These are phyloP conservation scores for Musa schizocarpa DNA, from an alignment of 176 grass and related monocot species.

Conservation along the genomic window DNA sequence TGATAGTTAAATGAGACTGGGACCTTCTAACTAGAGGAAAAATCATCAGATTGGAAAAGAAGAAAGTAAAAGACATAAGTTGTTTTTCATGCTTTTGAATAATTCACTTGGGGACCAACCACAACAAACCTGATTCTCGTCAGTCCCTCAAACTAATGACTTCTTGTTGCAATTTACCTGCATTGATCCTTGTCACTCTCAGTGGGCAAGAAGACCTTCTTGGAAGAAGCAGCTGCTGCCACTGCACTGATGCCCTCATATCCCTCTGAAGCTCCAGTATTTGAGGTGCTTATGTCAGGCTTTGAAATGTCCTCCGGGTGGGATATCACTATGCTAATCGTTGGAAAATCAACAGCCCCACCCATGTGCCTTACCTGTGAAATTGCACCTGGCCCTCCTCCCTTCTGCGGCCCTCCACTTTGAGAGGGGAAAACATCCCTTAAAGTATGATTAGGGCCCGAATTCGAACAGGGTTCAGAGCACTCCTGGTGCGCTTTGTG, in stretches of 20 bases:
- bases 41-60: too few relatives aligned
- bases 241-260: slow-evolving; percentile 15
- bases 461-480: slow-evolving; percentile 14
- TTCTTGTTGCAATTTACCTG: slow-evolving; percentile 40
- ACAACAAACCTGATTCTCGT: background rate
- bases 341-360: slow-evolving; percentile 17
- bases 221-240: slow-evolving; percentile 12
- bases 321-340: slow-evolving; percentile 63
- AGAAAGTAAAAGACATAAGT: too few relatives aligned
- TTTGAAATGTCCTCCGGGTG: slow-evolving; percentile 42
- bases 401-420: slow-evolving; percentile 26
- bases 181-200: slow-evolving; percentile 78
- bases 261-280: background rate
- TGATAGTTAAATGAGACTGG: too few relatives aligned
- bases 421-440: slow-evolving; percentile 10
- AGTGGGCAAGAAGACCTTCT: slow-evolving; percentile 33
- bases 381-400: background rate
- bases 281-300: slow-evolving; percentile 20
- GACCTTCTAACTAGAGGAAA: background rate
- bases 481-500: background rate
- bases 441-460: slow-evolving; percentile 7
- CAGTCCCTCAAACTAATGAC: background rate
- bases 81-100: background rate
- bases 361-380: background rate
- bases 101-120: background rate